Conservation (phyloP, 306 rosid genomes). For the Herpetospermum pedunculosum region DNA sequence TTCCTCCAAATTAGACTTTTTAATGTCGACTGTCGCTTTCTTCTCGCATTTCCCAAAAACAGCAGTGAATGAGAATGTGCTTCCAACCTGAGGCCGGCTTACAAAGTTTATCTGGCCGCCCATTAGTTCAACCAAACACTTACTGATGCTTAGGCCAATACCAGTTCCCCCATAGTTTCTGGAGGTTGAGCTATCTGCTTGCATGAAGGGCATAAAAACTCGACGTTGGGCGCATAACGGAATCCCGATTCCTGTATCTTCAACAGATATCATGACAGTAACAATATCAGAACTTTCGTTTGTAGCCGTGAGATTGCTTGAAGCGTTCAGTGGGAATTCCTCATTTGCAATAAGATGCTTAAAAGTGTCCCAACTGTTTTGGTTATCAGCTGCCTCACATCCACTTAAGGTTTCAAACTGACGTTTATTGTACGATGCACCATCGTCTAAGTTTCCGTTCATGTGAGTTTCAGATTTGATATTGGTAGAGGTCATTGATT, state of each 20-base stretch:
- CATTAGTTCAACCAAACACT: slow-evolving; percentile 92
- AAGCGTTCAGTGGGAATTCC: slow-evolving; percentile 39
- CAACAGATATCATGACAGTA: slow-evolving; percentile 69
- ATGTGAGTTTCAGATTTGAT: slow-evolving; percentile 22
- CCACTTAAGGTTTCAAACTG: slow-evolving; percentile 76
- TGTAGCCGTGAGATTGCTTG: slow-evolving; percentile 16
- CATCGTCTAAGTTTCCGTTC: slow-evolving; percentile 56
- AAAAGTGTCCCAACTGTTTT: slow-evolving; percentile 75
- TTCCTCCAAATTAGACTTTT: slow-evolving; percentile 60
- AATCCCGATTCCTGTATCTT: slow-evolving; percentile 94
- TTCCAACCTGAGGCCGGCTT: slow-evolving; percentile 76
- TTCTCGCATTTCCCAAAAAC: slow-evolving; percentile 49
- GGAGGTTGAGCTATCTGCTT: slow-evolving; percentile 96
- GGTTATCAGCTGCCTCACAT: slow-evolving; percentile 81
- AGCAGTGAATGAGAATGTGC: slow-evolving; percentile 85
- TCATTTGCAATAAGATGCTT: slow-evolving; percentile 58
- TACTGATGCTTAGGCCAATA: slow-evolving; percentile 93
- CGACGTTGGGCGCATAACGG: slow-evolving; percentile 66
- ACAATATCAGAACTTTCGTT: slow-evolving; percentile 50
- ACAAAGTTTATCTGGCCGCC: slow-evolving; percentile 73
- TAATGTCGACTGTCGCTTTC: slow-evolving; percentile 26
- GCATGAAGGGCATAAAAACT: slow-evolving; percentile 89
- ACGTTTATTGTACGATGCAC: slow-evolving; percentile 25
- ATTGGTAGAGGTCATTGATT: slow-evolving; percentile 27
- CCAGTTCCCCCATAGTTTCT: slow-evolving; percentile 97